Conservation (phyloP, 2,329 filamentous ascomycete genomes). For the Trichoderma breve region DNA sequence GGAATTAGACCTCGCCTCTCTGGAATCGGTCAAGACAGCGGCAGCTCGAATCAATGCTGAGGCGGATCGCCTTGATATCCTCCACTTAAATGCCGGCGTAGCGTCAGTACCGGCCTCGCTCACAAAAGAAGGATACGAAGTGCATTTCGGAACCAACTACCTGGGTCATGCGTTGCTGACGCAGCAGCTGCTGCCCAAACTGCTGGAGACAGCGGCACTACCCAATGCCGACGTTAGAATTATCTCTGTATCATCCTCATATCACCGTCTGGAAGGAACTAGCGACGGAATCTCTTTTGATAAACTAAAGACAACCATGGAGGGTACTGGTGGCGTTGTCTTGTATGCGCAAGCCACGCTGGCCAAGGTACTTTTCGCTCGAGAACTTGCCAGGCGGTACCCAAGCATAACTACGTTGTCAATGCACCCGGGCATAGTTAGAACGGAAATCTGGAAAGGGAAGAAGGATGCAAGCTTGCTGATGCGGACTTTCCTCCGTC, state of each 20-base stretch:
- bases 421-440: background rate
- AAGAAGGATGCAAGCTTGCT: background rate
- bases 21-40: background rate
- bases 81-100: conserved; percentile 20
- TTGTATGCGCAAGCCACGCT: background rate
- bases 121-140: conserved; percentile 22
- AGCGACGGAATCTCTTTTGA: background rate
- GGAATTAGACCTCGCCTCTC: background rate
- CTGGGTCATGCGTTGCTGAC: conserved; percentile 7
- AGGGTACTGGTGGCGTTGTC: background rate
- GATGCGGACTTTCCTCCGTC: background rate
- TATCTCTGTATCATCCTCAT: background rate
- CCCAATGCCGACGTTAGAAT: background rate
- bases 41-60: background rate
- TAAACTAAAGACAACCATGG: background rate
- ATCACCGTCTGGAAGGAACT: background rate
- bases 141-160: conserved; percentile 24
- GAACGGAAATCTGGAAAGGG: background rate
- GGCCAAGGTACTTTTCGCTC: background rate
- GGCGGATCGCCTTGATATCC: background rate
- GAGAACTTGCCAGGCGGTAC: background rate
- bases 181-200: background rate
- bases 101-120: conserved; percentile 21
- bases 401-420: background rate
- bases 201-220: background rate